Evolutionary conservation across 78 protist genomes (phyloP).

Genomic region (Goniomonas avonlea): DNA sequence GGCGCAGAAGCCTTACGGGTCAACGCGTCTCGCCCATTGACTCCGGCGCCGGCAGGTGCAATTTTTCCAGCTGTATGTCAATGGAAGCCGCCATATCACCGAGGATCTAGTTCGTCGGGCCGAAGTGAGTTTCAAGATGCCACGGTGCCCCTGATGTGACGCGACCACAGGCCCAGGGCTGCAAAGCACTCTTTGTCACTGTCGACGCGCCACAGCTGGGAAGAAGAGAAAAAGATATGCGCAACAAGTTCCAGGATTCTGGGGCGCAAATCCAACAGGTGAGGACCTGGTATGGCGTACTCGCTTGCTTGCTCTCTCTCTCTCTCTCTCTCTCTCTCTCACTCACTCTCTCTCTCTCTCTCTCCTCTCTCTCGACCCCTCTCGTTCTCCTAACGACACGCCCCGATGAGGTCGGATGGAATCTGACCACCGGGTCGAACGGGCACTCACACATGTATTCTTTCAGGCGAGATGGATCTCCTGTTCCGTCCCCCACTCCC

Average conservation of each 20-base stretch:
- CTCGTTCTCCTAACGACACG: too few species aligned
- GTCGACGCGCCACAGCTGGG: not conserved
- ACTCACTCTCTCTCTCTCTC: not conserved
- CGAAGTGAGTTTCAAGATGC: not conserved
- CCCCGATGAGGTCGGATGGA: too few species aligned
- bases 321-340: not conserved
- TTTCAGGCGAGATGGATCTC: not conserved
- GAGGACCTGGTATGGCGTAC: too few species aligned
- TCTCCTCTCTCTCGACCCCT: not conserved
- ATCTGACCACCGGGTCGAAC: too few species aligned
- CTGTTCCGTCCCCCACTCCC: not conserved
- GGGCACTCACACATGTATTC: too few species aligned
- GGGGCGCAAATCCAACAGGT: too few species aligned
- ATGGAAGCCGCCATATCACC: slow-evolving; percentile 45
- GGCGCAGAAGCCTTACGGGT: too few species aligned
- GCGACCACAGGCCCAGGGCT: not conserved
- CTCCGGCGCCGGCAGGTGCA: too few species aligned
- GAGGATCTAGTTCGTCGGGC: slow-evolving; percentile 45
- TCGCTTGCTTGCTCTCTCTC: not conserved
- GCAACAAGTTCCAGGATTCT: too few species aligned
- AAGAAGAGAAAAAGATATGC: not conserved
- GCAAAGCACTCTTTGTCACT: not conserved
- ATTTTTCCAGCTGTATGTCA: slow-evolving; percentile 67
- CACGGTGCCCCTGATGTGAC: not conserved
- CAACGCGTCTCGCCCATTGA: too few species aligned